These are phyloP conservation scores for Spinacia oleracea DNA, from an alignment of 179 eudicot species.

Conservation along the genomic window DNA sequence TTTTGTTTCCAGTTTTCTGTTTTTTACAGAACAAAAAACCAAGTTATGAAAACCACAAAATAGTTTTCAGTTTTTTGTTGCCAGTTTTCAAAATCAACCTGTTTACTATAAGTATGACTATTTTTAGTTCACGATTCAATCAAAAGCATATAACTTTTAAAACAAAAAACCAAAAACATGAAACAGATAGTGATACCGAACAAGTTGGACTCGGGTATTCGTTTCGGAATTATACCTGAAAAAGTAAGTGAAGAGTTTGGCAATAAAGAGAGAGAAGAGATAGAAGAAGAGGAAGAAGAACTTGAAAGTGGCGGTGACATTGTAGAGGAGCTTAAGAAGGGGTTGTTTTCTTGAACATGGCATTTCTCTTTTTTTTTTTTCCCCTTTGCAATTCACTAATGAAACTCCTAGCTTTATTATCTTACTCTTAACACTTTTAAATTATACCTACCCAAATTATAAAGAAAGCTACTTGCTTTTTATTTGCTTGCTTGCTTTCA, in stretches of 20 bases:
- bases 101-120: too few species aligned
- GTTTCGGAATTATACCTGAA: too few species aligned
- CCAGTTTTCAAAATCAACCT: too few species aligned
- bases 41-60: too few species aligned
- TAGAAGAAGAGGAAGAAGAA: slow-evolving; percentile 77
- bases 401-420: slow-evolving; percentile 12
- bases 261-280: slow-evolving; percentile 55
- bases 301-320: slow-evolving; percentile 49
- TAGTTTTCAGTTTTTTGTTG: too few species aligned
- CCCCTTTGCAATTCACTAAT: slow-evolving; percentile 13
- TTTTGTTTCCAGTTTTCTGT: too few species aligned
- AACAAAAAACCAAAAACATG: too few species aligned
- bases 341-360: slow-evolving; percentile 68
- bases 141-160: too few species aligned
- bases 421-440: background rate
- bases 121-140: too few species aligned
- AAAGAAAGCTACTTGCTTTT: background rate
- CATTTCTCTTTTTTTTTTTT: slow-evolving; percentile 49
- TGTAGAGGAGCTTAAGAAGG: slow-evolving; percentile 55
- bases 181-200: too few species aligned
- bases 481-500: slow-evolving; percentile 2
- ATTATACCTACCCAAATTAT: background rate
- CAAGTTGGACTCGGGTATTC: too few species aligned
- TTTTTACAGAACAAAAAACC: too few species aligned
- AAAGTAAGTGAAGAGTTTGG: slow-evolving; percentile 53